These are phyloP conservation scores for Purpureocillium lavendulum DNA, from an alignment of 2,329 filamentous ascomycete genomes.

Conservation along the genomic window DNA sequence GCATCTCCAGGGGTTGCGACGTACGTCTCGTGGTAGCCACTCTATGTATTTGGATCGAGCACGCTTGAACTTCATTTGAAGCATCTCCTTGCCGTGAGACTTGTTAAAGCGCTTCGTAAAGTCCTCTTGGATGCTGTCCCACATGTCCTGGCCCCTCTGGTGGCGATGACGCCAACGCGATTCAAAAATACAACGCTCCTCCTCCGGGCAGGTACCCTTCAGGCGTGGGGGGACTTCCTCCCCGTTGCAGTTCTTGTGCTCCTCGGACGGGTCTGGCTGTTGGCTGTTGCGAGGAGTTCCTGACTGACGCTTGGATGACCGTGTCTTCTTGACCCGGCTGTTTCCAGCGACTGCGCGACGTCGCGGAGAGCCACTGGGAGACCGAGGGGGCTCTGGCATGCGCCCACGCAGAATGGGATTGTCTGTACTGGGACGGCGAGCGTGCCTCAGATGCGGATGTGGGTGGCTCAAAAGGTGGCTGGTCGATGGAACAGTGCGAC, in stretches of 20 bases:
- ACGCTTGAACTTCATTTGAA: conserved; percentile 49
- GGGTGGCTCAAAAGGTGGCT: conserved; percentile 15
- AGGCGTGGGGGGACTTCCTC: conserved; percentile 28
- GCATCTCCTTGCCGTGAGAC: conserved; percentile 35
- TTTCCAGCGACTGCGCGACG: conserved; percentile 13
- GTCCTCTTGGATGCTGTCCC: conserved; percentile 41
- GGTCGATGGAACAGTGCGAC: conserved; percentile 5
- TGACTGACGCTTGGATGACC: conserved; percentile 6
- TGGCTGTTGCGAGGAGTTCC: conserved; percentile 4
- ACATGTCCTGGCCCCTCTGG: conserved; percentile 49
- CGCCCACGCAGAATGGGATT: conserved; percentile 6
- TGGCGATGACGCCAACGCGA: conserved; percentile 35
- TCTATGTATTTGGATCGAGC: conserved; percentile 38
- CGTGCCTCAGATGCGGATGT: conserved; percentile 13
- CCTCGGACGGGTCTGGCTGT: conserved; percentile 15
- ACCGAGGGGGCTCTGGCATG: conserved; percentile 8
- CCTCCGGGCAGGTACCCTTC: conserved; percentile 34
- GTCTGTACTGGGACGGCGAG: conserved; percentile 16
- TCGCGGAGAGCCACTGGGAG: conserved; percentile 18
- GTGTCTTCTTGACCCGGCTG: conserved; percentile 18
- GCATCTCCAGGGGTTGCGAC: conserved; percentile 14
- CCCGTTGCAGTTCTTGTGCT: conserved; percentile 25
- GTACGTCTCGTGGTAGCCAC: conserved; percentile 43
- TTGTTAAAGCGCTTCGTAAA: conserved; percentile 27
- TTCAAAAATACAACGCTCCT: conserved; percentile 40